Evolutionary conservation across 345 rosid species (phyloP).

Genomic region (Nasturtium officinale): DNA sequence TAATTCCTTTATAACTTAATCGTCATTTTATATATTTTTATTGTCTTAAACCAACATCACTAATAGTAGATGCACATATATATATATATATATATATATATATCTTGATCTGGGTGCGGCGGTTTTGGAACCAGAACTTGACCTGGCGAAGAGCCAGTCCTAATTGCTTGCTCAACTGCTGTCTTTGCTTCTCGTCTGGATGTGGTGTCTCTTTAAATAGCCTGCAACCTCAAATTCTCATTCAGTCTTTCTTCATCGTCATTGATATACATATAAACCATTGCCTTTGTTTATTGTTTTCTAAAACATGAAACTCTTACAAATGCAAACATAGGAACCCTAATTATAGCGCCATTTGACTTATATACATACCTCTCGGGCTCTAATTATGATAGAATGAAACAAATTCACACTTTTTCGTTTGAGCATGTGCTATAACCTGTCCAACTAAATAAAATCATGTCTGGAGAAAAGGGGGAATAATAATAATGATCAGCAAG

Average conservation of each 20-base stretch:
- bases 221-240: slow-evolving; percentile 44
- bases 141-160: slow-evolving; percentile 97
- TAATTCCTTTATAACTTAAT: background rate
- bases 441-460: slow-evolving; percentile 2
- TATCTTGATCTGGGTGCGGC: slow-evolving; percentile 96
- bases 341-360: background rate
- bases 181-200: slow-evolving; percentile 99
- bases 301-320: slow-evolving; percentile 1
- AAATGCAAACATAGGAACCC: slow-evolving; percentile 17
- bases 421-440: background rate
- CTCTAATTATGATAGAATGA: background rate
- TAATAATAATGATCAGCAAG: slow-evolving; percentile 5
- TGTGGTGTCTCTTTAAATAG: slow-evolving; percentile 96
- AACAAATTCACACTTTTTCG: background rate
- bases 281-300: background rate
- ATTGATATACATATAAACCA: background rate
- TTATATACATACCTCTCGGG: background rate
- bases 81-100: slow-evolving; percentile 32
- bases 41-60: background rate
- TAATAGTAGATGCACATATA: background rate
- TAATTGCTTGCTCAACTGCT: slow-evolving; percentile 85
- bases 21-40: background rate
- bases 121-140: slow-evolving; percentile 99
- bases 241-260: background rate
- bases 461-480: slow-evolving; percentile 1